A percentile compares a stretch with the other conserved stretches of the same genome.
Conservation (phyloP, 257 asterid genomes). For the Capsicum baccatum region DNA sequence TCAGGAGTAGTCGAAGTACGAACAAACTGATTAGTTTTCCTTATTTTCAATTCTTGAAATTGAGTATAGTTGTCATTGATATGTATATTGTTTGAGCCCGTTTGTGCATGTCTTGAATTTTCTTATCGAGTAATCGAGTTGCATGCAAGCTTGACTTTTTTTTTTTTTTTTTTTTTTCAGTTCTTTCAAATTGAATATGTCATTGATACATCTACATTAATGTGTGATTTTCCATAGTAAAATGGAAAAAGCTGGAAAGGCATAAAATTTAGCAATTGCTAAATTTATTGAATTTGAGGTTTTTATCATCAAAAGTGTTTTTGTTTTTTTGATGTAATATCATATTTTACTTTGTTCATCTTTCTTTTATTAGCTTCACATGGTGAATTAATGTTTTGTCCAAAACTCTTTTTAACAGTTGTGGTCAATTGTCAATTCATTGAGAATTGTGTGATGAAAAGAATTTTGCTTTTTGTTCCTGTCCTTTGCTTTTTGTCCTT, state of each 20-base stretch:
- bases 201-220: not conserved
- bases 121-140: not conserved
- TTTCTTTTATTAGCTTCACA: no score
- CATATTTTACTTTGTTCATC: no score
- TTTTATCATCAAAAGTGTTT: no score
- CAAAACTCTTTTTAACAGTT: no score
- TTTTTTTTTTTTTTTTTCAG: no score
- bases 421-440: no score
- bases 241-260: no score
- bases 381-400: no score
- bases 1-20: no score
- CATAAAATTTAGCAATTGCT: no score
- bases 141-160: rapidly evolving
- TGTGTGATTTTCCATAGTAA: not conserved
- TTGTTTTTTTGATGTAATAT: no score
- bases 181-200: not conserved
- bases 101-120: not conserved
- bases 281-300: no score
- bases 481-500: constrained; percentile 14
- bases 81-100: not conserved
- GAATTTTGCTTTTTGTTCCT: constrained; percentile 2
- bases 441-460: constrained; percentile 14
- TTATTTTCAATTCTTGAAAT: not conserved
- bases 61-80: not conserved
- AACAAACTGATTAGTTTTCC: not conserved